Conservation (phyloP, 1,139 yeast species). For the Suhomyces wounanorum region DNA sequence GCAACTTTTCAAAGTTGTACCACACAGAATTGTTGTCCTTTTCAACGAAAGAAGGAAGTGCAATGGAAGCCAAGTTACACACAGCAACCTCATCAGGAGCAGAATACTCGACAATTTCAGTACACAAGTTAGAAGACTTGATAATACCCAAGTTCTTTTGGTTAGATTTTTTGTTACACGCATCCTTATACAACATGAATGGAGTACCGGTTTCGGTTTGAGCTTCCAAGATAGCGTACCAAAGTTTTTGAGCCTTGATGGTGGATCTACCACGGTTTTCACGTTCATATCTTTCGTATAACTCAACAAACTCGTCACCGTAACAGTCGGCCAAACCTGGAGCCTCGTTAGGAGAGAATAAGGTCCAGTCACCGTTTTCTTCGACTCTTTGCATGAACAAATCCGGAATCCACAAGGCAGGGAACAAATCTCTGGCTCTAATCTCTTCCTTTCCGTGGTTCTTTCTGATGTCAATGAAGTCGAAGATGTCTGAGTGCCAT, state of each 20-base stretch:
- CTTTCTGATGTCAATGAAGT: constrained; percentile 52
- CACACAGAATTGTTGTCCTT: constrained; percentile 37
- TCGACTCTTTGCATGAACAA: constrained; percentile 86
- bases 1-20: constrained; percentile 58
- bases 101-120: constrained; percentile 88
- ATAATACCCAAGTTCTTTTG: constrained; percentile 86
- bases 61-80: constrained; percentile 86
- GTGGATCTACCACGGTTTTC: constrained; percentile 72
- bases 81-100: constrained; percentile 89
- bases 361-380: constrained; percentile 75
- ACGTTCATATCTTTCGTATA: constrained; percentile 70
- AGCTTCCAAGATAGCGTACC: constrained; percentile 85
- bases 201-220: constrained; percentile 95
- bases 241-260: constrained; percentile 81
- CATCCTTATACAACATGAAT: constrained; percentile 86
- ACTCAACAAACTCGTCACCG: constrained; percentile 76
- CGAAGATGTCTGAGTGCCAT: constrained; percentile 61
- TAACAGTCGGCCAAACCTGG: constrained; percentile 79
- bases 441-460: constrained; percentile 60
- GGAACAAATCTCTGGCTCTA: constrained; percentile 58
- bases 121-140: constrained; percentile 86
- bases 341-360: constrained; percentile 87
- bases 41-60: constrained; percentile 71
- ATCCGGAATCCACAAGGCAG: constrained; percentile 63
- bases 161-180: constrained; percentile 80